phyloP scores from a whole-genome alignment of 2,329 filamentous ascomycete genomes.

The Hymenotorrendiella dingleyae region DNA sequence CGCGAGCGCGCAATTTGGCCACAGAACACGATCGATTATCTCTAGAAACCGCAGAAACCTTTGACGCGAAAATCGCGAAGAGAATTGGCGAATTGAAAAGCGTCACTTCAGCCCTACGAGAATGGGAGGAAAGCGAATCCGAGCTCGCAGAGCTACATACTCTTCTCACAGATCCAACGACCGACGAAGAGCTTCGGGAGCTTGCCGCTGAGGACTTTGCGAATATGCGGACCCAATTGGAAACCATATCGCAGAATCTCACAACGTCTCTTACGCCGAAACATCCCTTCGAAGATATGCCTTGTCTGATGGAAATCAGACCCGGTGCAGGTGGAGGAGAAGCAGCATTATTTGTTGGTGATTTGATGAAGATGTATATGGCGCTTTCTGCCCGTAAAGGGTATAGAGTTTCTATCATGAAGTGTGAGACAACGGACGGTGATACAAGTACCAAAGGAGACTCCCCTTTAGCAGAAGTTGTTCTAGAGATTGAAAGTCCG shows the following conservation, averaged over 20 bases:
- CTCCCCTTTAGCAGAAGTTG: constrained; percentile 73
- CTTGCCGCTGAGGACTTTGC: constrained; percentile 77
- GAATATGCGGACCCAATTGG: constrained; percentile 57
- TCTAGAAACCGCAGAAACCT: constrained; percentile 44
- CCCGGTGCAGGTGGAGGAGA: constrained; percentile 90
- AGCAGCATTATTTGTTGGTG: constrained; percentile 82
- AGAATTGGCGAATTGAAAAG: constrained; percentile 55
- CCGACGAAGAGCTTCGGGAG: constrained; percentile 64
- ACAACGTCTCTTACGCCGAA: constrained; percentile 75
- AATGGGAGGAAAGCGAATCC: constrained; percentile 50
- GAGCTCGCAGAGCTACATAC: constrained; percentile 48
- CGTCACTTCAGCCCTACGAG: constrained; percentile 50
- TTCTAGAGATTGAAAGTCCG: constrained; percentile 72
- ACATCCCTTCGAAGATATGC: constrained; percentile 84
- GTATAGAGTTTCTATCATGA: constrained; percentile 63
- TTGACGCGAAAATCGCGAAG: constrained; percentile 52
- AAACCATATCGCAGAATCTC: constrained; percentile 58
- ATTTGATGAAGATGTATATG: constrained; percentile 86
- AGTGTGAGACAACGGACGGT: constrained; percentile 72
- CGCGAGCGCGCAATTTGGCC: constrained; percentile 52
- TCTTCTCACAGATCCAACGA: constrained; percentile 39
- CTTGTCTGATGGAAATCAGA: constrained; percentile 85
- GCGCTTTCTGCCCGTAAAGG: constrained; percentile 66
- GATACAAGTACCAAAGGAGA: constrained; percentile 53
- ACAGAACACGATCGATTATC: constrained; percentile 53